Percentiles rank a stretch among this genome's conserved stretches.
These are phyloP conservation scores for Tephrocybe sp. DNA, from an alignment of 768 basidiomycete genomes.

Conservation along the genomic window DNA sequence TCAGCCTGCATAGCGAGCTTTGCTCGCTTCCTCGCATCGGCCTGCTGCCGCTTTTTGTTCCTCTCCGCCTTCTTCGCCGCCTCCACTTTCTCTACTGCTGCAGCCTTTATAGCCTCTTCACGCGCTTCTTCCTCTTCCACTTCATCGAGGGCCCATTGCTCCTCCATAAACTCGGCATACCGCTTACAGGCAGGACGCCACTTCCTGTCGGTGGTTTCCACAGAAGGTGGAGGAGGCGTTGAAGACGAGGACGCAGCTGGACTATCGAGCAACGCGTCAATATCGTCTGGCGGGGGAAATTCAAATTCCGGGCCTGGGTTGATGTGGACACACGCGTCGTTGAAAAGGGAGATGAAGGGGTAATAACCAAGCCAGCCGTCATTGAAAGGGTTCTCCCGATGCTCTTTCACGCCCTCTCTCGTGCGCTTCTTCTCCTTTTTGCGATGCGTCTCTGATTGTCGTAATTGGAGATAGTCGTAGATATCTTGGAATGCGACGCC, in stretches of 20 bases:
- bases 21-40: conserved; percentile 50
- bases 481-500: conserved; percentile 84
- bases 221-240: no score
- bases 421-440: conserved; percentile 66
- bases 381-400: conserved; percentile 84
- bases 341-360: conserved; percentile 92
- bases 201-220: conserved; percentile 39
- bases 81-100: conserved; percentile 28
- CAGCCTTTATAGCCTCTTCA: conserved; percentile 29
- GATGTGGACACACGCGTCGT: conserved; percentile 77
- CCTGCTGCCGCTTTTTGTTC: conserved; percentile 50
- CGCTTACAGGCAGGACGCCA: conserved; percentile 87
- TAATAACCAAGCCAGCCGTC: conserved; percentile 96
- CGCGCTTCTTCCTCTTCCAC: conserved; percentile 72
- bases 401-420: conserved; percentile 71
- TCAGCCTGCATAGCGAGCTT: conserved; percentile 35
- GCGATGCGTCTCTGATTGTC: conserved; percentile 55
- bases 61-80: conserved; percentile 51
- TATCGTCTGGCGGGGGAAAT: conserved; percentile 75
- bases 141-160: conserved; percentile 79
- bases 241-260: conserved; percentile 12
- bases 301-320: conserved; percentile 91
- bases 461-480: conserved; percentile 87
- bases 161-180: conserved; percentile 80
- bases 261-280: conserved; percentile 61